Evolutionary conservation across 768 basidiomycete species (phyloP), one percentile per base, ranked within the genome.

Genomic region (Chalciporus chontae): DNA sequence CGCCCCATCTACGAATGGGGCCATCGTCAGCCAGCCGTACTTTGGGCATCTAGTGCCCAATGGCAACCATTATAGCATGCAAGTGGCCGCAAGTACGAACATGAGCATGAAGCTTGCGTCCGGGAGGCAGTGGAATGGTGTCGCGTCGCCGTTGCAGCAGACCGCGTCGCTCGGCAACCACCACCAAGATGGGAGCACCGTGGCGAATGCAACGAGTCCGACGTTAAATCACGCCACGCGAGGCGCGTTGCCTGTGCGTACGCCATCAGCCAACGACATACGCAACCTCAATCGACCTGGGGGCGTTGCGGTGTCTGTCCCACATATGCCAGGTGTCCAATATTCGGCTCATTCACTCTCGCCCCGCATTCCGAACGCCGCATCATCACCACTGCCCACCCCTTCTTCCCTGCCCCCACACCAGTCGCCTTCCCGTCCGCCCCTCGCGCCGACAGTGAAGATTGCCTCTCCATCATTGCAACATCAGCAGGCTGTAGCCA

Each of bases 181-280:
- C 11, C 60, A 48, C 11, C 60, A 54, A 42, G 69, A 67, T 26
- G 51, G 55, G 68, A 62, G 47, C 23, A 38, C 23, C 13, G 26
- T 8, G 23, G 57, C 71, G 1, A 66, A 66, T 52, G 64, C 61
- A 24, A 66, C 68, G 5, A 77, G 68, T 54, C 76, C 74, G 8
- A 62, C 45, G 31, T 54, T 52, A 26, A 15, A 47, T 14, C 71
- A 76, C 50, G 57, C 70, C n/a, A 59, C 67, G 9, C 71, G 69
- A 32, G 66, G 62, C 45, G 50, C 50, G 15, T 69, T 74, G 3
- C 75, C 75, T 19, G 57, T 58, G 15, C 75, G 81, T 19, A 74
- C 76, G 10, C 77, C 82, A 3, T 84, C 83, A 0, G 75, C 78
- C 17, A 81, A 80, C 57, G 81, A 83, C 5, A 73, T 72, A n/a